A percentile compares a stretch with the other conserved stretches of the same genome.
Conservation (phyloP, 768 basidiomycete species). For the Suillus placidus region DNA sequence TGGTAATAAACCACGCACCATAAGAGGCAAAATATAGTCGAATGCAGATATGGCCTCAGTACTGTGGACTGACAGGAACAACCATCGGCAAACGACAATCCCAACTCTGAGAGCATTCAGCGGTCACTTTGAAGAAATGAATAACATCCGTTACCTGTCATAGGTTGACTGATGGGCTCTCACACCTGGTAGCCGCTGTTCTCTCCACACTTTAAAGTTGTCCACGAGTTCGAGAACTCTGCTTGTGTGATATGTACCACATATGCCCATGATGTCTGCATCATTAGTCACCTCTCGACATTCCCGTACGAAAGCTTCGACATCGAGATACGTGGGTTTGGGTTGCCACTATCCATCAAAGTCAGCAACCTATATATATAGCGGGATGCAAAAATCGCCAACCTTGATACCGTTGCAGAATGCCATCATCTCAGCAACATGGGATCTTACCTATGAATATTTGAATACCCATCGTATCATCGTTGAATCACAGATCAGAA, state of each 20-base stretch:
- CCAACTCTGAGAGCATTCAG: slow-evolving; percentile 49
- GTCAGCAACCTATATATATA: slow-evolving; percentile 7
- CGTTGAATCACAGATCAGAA: slow-evolving; percentile 4
- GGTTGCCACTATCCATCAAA: slow-evolving; percentile 56
- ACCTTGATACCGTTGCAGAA: slow-evolving; percentile 77
- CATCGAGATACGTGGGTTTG: slow-evolving; percentile 58
- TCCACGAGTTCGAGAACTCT: slow-evolving; percentile 64
- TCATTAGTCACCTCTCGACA: slow-evolving; percentile 57
- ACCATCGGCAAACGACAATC: slow-evolving; percentile 73
- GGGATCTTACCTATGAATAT: slow-evolving; percentile 64
- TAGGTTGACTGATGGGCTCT: slow-evolving; percentile 86
- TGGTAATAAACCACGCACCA: slow-evolving; percentile 49
- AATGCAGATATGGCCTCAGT: slow-evolving; percentile 75
- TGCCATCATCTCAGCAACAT: slow-evolving; percentile 74
- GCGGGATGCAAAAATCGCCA: slow-evolving; percentile 14
- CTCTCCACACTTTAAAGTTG: slow-evolving; percentile 69
- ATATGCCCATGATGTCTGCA: slow-evolving; percentile 76
- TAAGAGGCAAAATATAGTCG: slow-evolving; percentile 79
- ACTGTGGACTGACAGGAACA: slow-evolving; percentile 74
- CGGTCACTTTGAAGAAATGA: not conserved
- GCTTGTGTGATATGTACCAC: slow-evolving; percentile 60
- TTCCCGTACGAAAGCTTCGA: slow-evolving; percentile 68
- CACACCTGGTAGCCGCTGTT: slow-evolving; percentile 69
- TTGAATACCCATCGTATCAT: slow-evolving; percentile 9
- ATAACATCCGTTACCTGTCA: slow-evolving; percentile 55